Percentiles rank a stretch among this genome's conserved stretches.
These are phyloP conservation scores for Phytophthora brassicae DNA, from an alignment of 352 stramenopile genomes.

Conservation along the genomic window DNA sequence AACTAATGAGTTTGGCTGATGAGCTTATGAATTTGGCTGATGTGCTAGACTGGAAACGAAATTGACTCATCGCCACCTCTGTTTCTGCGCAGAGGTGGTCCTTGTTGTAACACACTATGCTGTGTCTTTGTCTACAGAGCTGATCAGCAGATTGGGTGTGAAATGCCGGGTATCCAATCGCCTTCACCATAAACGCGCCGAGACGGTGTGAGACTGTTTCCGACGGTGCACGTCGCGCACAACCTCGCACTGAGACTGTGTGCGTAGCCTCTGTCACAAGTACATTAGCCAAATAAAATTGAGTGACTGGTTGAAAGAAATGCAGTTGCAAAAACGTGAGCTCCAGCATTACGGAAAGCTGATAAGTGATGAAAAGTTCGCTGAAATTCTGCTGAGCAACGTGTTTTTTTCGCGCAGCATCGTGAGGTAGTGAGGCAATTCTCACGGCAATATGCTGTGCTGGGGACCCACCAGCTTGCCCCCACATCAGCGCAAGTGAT, in stretches of 20 bases:
- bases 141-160: too few species aligned
- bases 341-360: slow-evolving; percentile 2
- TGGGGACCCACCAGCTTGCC: background rate
- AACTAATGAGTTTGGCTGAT: too few species aligned
- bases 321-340: background rate
- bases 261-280: slow-evolving; percentile 1
- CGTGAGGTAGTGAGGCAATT: slow-evolving; percentile 1
- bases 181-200: too few species aligned
- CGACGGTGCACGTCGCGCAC: background rate
- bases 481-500: slow-evolving; percentile 1
- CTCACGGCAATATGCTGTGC: slow-evolving; percentile 1
- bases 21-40: background rate
- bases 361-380: slow-evolving; percentile 3
- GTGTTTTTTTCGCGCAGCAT: background rate
- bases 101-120: too few species aligned
- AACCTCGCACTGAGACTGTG: background rate
- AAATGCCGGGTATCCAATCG: background rate
- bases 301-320: slow-evolving; percentile 4
- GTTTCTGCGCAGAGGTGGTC: too few species aligned
- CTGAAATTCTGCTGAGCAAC: slow-evolving; percentile 1
- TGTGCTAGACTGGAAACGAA: background rate
- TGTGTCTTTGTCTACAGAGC: too few species aligned
- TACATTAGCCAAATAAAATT: background rate
- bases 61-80: too few species aligned
- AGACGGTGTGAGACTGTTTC: background rate